Evolutionary conservation across 495 filamentous ascomycete species (phyloP).

Genomic region (Podospora didyma): DNA sequence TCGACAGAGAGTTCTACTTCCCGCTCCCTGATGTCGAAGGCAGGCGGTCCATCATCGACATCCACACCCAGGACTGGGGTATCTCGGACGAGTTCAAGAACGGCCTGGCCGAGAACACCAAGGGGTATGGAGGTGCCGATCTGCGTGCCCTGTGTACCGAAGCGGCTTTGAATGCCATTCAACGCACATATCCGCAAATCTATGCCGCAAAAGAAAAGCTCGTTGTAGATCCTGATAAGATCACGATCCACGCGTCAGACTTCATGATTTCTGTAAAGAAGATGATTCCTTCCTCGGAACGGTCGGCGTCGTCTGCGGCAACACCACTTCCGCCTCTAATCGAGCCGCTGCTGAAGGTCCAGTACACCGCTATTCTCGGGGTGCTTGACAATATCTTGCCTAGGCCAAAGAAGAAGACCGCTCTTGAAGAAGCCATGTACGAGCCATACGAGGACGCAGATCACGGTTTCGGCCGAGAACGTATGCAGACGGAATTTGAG

Average conservation of each 20-base stretch:
- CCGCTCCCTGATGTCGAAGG: slow-evolving; percentile 78
- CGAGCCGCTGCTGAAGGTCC: slow-evolving; percentile 74
- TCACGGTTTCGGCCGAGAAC: slow-evolving; percentile 76
- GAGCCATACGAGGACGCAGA: slow-evolving; percentile 77
- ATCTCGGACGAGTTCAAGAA: slow-evolving; percentile 74
- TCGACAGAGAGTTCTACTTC: slow-evolving; percentile 98
- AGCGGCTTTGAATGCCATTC: slow-evolving; percentile 96
- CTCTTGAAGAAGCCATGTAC: slow-evolving; percentile 88
- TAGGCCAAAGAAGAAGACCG: slow-evolving; percentile 75
- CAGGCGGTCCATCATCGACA: slow-evolving; percentile 82
- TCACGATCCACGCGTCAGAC: slow-evolving; percentile 82
- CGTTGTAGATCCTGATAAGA: slow-evolving; percentile 75
- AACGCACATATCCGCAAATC: slow-evolving; percentile 92
- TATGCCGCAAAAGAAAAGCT: slow-evolving; percentile 90
- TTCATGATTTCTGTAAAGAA: slow-evolving; percentile 97
- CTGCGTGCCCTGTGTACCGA: slow-evolving; percentile 92
- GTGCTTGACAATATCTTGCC: slow-evolving; percentile 77
- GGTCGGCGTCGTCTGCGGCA: slow-evolving; percentile 78
- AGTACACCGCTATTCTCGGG: slow-evolving; percentile 60
- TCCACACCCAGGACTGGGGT: slow-evolving; percentile 93
- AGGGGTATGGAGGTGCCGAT: slow-evolving; percentile 96
- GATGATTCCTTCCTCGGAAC: slow-evolving; percentile 89
- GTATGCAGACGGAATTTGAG: slow-evolving; percentile 87
- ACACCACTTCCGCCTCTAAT: slow-evolving; percentile 70
- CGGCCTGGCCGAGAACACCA: slow-evolving; percentile 78